Evolutionary conservation across 495 filamentous ascomycete species (phyloP).

Genomic region (Staphylotrichum tortipilum): DNA sequence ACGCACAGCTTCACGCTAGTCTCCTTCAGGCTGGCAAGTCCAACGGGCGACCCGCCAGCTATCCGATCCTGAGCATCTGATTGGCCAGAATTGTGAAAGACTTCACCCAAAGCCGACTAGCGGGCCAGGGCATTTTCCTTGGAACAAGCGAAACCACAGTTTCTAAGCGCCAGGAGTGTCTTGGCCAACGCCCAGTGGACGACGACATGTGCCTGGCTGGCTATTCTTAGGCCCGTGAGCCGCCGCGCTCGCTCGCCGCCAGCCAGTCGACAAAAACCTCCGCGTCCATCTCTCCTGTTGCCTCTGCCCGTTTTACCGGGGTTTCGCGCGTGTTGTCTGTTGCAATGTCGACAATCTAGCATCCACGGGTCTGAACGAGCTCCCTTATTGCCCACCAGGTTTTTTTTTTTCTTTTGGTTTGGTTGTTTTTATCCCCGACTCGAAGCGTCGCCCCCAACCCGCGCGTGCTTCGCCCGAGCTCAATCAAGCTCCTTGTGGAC

Average conservation of each 20-base stretch:
- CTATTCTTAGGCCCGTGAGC: slow-evolving; percentile 11
- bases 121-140: neutral
- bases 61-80: too few species aligned
- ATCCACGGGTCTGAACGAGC: too few species aligned
- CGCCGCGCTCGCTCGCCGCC: neutral
- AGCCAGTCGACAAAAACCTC: neutral
- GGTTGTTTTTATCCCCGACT: neutral
- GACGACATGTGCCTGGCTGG: neutral
- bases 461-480: too few species aligned
- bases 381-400: too few species aligned
- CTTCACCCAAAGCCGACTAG: slow-evolving; percentile 7
- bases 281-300: neutral
- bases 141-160: slow-evolving; percentile 1
- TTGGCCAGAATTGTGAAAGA: neutral
- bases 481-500: too few species aligned
- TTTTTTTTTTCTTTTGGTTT: neutral
- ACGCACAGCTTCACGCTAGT: too few species aligned
- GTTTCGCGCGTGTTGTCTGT: too few species aligned
- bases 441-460: neutral
- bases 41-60: too few species aligned
- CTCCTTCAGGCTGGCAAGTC: too few species aligned
- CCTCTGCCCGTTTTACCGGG: too few species aligned
- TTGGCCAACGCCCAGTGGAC: neutral
- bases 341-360: neutral
- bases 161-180: slow-evolving; percentile 17